Base-by-base conservation (phyloP, 345 rosid genomes). In the Lenwebbia sp. region DNA sequence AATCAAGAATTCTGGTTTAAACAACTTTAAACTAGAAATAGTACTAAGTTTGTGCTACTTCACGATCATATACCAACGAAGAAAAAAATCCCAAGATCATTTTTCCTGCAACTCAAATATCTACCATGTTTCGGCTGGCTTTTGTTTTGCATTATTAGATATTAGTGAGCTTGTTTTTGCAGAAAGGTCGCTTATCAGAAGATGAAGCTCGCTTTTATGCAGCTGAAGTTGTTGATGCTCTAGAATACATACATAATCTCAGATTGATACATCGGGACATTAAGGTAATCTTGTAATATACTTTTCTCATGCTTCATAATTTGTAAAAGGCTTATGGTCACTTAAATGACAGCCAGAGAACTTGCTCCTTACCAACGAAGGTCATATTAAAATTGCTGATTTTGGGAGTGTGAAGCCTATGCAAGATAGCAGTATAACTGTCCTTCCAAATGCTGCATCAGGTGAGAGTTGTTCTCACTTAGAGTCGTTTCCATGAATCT, bases 381-480 rank as follows among this genome's bases (percentile, higher is more conserved):
- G 99, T 85, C 99, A 97, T 87, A 92, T 95, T 54, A 98, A 96
- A 92, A 91, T 98, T 90, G 99, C 99, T 44, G 99, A 96, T 92
- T 96, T 97, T 91, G 99, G 99, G 76, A 98, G 99, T 86, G 98
- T 98, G 76, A 96, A 95, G 96, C 96, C 99, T 56, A 96, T 94
- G 98, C 98, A 96, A 88, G 98, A 92, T 85, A 96, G 98, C 88
- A 93, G 90, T 83, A 92, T 98, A 83, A 98, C 97, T 22, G 94
- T 98, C 30, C 99, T 96, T 88, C 99, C 98, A 54, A 95, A 94
- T 90, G 99, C 99, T 44, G 89, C 98, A 78, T 98, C 99, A 23
- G 99, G 99, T 95, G 91, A 85, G 83, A 83, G 57, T 44, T 47
- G 52, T 57, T 44, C 28, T 85, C 50, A 50, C 74, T 56, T 87